Percentiles rank a stretch among this genome's conserved stretches.
Conservation (phyloP, 2,329 filamentous ascomycete genomes). For the Paecilomyces niveus region DNA sequence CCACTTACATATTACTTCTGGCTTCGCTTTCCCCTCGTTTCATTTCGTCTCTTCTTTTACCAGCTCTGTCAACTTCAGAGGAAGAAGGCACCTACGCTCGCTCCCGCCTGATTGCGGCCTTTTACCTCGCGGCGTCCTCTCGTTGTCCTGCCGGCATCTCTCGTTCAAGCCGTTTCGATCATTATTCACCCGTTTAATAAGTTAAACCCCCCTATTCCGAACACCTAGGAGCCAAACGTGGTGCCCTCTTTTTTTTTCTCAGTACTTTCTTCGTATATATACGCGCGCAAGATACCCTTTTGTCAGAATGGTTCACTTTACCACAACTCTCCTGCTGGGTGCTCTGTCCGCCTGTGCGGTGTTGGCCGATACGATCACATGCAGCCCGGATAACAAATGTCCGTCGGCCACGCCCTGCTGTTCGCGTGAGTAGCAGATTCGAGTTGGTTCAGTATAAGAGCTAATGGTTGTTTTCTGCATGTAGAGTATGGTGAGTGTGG, state of each 20-base stretch:
- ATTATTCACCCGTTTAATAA: background rate
- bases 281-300: constrained; percentile 1
- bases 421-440: constrained; percentile 56
- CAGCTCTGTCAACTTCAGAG: background rate
- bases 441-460: background rate
- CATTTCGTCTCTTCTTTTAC: background rate
- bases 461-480: background rate
- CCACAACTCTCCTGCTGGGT: constrained; percentile 24
- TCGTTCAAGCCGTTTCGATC: background rate
- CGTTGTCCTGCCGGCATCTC: background rate
- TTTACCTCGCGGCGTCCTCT: background rate
- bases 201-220: background rate
- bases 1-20: background rate
- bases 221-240: background rate
- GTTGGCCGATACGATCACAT: constrained; percentile 21
- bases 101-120: background rate
- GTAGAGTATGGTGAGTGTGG: constrained; percentile 88
- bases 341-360: constrained; percentile 25
- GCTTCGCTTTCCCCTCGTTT: background rate
- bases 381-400: constrained; percentile 52
- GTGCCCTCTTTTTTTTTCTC: background rate
- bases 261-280: background rate
- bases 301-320: constrained; percentile 29
- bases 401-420: constrained; percentile 69
- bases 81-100: background rate